Conservation (phyloP, 1,284 basidiomycete species). For the Pseudozyma pruni region DNA sequence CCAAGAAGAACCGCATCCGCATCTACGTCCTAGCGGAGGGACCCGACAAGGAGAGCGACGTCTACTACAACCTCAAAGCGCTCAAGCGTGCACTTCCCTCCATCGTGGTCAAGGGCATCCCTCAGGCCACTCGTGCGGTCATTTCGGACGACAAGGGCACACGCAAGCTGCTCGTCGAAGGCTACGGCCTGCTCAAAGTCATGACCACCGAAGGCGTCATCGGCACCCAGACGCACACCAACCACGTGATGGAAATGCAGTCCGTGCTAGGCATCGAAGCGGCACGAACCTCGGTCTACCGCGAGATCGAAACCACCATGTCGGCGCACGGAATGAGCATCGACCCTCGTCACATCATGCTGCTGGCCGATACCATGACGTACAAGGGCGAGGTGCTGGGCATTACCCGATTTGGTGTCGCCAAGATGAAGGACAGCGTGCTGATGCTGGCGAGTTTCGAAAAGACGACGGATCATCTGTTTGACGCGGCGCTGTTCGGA, state of each 20-base stretch:
- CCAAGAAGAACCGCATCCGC: conserved; percentile 79
- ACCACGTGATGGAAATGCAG: conserved; percentile 96
- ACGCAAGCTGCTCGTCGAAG: conserved; percentile 72
- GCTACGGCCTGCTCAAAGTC: conserved; percentile 95
- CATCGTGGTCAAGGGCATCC: conserved; percentile 66
- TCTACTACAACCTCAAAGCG: conserved; percentile 63
- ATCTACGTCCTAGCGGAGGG: conserved; percentile 75
- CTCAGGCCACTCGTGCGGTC: conserved; percentile 60
- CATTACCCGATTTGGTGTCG: conserved; percentile 99
- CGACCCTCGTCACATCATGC: conserved; percentile 98
- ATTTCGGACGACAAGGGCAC: conserved; percentile 66
- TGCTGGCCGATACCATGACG: conserved; percentile 97
- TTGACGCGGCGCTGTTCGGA: conserved; percentile 95
- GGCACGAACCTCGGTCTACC: conserved; percentile 91
- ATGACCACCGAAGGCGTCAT: conserved; percentile 98
- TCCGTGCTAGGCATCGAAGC: conserved; percentile 97
- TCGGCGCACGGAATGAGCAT: conserved; percentile 97
- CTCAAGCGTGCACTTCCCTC: conserved; percentile 64
- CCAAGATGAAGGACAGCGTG: conserved; percentile 99
- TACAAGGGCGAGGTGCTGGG: conserved; percentile 99
- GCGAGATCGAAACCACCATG: conserved; percentile 97
- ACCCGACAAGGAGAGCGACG: conserved; percentile 76
- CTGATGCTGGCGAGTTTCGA: conserved; percentile 99
- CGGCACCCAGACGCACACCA: conserved; percentile 90
- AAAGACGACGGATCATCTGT: conserved; percentile 98